Evolutionary conservation across 2,329 filamentous ascomycete genomes (phyloP).

Genomic region (Xylaria sp.): DNA sequence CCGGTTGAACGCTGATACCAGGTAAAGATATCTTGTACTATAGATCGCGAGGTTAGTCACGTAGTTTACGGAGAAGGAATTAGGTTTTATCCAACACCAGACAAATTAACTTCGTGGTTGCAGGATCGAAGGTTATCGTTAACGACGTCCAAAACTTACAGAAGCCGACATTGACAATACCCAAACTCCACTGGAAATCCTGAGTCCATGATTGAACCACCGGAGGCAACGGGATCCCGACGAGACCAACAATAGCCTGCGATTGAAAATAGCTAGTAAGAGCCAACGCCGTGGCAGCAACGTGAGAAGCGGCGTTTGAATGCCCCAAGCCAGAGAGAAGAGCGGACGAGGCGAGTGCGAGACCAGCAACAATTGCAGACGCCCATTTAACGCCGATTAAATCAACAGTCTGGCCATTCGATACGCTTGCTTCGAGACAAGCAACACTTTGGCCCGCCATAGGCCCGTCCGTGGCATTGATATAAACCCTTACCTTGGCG

Average conservation of each 20-base stretch:
- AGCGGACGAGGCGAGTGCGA: conserved; percentile 85
- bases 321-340: conserved; percentile 91
- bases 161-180: conserved; percentile 88
- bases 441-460: conserved; percentile 71
- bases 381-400: conserved; percentile 89
- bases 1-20: conserved; percentile 97
- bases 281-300: conserved; percentile 93
- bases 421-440: conserved; percentile 87
- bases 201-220: conserved; percentile 94
- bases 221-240: conserved; percentile 82
- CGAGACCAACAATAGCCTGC: conserved; percentile 90
- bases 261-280: conserved; percentile 95
- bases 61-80: background rate
- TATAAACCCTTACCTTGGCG: conserved; percentile 82
- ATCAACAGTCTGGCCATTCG: conserved; percentile 93
- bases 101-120: background rate
- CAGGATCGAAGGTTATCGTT: background rate
- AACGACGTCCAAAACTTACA: conserved; percentile 39
- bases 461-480: conserved; percentile 73
- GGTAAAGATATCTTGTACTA: conserved; percentile 84
- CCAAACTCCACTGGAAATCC: conserved; percentile 99
- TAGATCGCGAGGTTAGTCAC: conserved; percentile 27
- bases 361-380: conserved; percentile 85
- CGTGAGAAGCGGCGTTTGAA: conserved; percentile 92
- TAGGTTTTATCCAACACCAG: background rate